Conservation (phyloP, 2,329 filamentous ascomycete species). For the Cadophora gregata region DNA sequence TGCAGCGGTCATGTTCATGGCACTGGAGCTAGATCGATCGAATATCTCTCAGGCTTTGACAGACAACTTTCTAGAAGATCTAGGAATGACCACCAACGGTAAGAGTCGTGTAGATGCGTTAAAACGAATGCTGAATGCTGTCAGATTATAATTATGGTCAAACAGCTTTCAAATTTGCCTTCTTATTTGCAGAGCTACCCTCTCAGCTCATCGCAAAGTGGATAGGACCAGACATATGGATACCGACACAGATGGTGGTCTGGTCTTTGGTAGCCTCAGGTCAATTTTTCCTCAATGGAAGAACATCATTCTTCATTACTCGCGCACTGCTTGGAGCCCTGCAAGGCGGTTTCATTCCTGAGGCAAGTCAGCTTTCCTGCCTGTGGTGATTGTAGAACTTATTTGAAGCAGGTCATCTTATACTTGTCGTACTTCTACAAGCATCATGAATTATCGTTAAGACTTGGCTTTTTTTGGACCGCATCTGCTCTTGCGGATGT, state of each 20-base stretch:
- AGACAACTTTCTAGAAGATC: slow-evolving; percentile 59
- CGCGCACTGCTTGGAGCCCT: slow-evolving; percentile 40
- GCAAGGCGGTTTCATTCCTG: slow-evolving; percentile 62
- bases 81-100: slow-evolving; percentile 53
- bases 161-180: slow-evolving; percentile 48
- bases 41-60: slow-evolving; percentile 65
- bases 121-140: background rate
- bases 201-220: slow-evolving; percentile 58
- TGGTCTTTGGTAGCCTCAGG: slow-evolving; percentile 62
- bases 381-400: no score
- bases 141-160: slow-evolving; percentile 55
- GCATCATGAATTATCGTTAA: slow-evolving; percentile 65
- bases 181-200: slow-evolving; percentile 57
- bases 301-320: slow-evolving; percentile 45
- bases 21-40: slow-evolving; percentile 64
- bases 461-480: slow-evolving; percentile 72
- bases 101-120: slow-evolving; percentile 7
- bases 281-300: slow-evolving; percentile 47
- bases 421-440: slow-evolving; percentile 77
- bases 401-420: slow-evolving; percentile 56
- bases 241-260: slow-evolving; percentile 58
- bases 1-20: slow-evolving; percentile 64
- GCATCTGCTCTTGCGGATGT: slow-evolving; percentile 58
- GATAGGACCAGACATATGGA: slow-evolving; percentile 58
- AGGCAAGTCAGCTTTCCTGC: slow-evolving; percentile 54